phyloP scores from a whole-genome alignment of 495 filamentous ascomycete species.

The Xylaria curta region DNA sequence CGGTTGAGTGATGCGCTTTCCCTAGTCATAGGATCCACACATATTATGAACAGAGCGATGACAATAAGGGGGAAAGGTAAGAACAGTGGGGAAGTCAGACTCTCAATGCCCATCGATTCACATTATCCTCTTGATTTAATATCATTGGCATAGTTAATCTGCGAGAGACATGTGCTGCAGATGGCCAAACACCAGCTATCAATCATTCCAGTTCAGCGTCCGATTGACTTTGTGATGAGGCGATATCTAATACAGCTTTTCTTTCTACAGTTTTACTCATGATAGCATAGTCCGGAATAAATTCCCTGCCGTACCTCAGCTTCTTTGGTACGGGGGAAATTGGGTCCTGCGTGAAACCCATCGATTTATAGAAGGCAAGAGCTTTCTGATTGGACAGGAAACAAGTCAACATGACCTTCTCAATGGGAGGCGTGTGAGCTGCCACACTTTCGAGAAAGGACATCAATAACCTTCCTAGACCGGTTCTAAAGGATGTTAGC shows the following conservation, averaged over 20 bases:
- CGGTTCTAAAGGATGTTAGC: slow-evolving; percentile 46
- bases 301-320: slow-evolving; percentile 68
- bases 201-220: neutral
- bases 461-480: slow-evolving; percentile 54
- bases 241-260: neutral
- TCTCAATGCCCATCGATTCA: neutral
- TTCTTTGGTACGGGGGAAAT: slow-evolving; percentile 67
- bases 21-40: neutral
- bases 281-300: slow-evolving; percentile 72
- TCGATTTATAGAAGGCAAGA: slow-evolving; percentile 67
- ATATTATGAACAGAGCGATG: neutral
- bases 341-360: slow-evolving; percentile 72
- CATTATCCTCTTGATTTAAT: neutral
- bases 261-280: slow-evolving; percentile 64
- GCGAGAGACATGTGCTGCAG: neutral
- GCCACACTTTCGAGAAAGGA: slow-evolving; percentile 50
- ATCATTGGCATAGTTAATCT: neutral
- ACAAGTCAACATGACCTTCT: slow-evolving; percentile 86
- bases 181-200: neutral
- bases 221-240: neutral
- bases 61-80: neutral
- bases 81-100: neutral
- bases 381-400: slow-evolving; percentile 71
- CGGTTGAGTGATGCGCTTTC: neutral
- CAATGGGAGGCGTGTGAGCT: slow-evolving; percentile 55